A percentile compares a stretch with the other conserved stretches of the same genome.
These are phyloP conservation scores for Globisporangium alternatum DNA, from an alignment of 352 stramenopile genomes.

Conservation along the genomic window DNA sequence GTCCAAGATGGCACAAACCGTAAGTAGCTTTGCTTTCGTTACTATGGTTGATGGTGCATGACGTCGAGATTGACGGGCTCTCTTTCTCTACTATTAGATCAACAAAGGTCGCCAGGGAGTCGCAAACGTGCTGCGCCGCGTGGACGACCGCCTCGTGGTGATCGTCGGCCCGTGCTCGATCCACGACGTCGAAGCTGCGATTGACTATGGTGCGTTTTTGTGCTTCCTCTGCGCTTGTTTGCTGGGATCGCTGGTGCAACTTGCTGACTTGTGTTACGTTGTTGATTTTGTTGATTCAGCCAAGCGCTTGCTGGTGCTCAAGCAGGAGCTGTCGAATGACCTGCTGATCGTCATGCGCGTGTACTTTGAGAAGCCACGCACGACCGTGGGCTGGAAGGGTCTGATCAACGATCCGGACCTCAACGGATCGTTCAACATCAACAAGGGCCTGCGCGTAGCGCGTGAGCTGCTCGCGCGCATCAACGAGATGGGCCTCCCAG, in stretches of 20 bases:
- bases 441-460: constrained; percentile 84
- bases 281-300: constrained; percentile 16
- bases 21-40: constrained; percentile 6
- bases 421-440: constrained; percentile 90
- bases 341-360: constrained; percentile 89
- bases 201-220: constrained; percentile 53
- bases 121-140: constrained; percentile 69
- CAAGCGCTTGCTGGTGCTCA: constrained; percentile 56
- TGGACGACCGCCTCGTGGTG: constrained; percentile 83
- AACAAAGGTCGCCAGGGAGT: constrained; percentile 70
- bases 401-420: constrained; percentile 91
- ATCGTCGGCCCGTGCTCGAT: constrained; percentile 89
- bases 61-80: not conserved
- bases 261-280: not conserved
- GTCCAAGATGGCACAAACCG: constrained; percentile 74
- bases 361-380: constrained; percentile 91
- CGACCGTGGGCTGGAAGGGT: constrained; percentile 88
- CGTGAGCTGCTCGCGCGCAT: constrained; percentile 82
- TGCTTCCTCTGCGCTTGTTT: not conserved
- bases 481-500: constrained; percentile 83
- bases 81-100: constrained; percentile 28
- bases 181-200: constrained; percentile 82
- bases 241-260: not conserved
- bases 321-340: constrained; percentile 77
- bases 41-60: constrained; percentile 1